Base-by-base conservation (phyloP, 768 basidiomycete genomes). In the Plicaturopsis crispa region DNA sequence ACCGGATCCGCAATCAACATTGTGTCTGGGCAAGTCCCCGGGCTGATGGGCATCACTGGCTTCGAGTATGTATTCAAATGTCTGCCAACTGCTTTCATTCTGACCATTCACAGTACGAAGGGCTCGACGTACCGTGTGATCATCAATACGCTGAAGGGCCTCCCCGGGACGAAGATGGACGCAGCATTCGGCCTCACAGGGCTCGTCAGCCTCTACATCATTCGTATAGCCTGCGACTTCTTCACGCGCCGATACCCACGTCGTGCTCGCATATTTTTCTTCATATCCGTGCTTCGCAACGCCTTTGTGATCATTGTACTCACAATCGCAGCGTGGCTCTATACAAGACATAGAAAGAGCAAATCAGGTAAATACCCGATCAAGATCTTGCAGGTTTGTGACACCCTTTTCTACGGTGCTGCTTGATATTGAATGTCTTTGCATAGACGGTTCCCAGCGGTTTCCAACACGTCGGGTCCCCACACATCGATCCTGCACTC, bases 1-100 rank as follows among this genome's bases (percentile, higher is more conserved):
- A 98, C 94, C 0, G 94, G 94, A 14, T 92, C 87, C n/a, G 94
- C 94, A 24, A 78, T 97, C 62, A 92, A 69, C 56, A 98, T 98
- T 49, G 82, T 80, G 12, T 70, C 79, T 13, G 79, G 89, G 23
- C 94, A 99, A 62, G 71, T 96, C 4, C 91, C 94, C 2, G 84
- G 82, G 0, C 59, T 99, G 32, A 78, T 99, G 69, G 96, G 93
- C 17, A 84, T 89, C 39, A 69, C 77, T 38, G 82, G 80, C 19
- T 88, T 96, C 56, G 72, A 86, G 87, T 88, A 43, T 50, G 82
- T 65, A 2, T 31, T 12, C 12, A 3, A 13, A n/a, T 26, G 13
- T 40, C 23, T 19, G 20, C 39, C 6, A 21, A 13, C 13, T 22
- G 20, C 30, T 38, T 31, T 49, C 22, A 51, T 34, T 31, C 31